These are phyloP conservation scores for Silene coronaria DNA, from an alignment of 179 eudicot genomes.

Conservation along the genomic window DNA sequence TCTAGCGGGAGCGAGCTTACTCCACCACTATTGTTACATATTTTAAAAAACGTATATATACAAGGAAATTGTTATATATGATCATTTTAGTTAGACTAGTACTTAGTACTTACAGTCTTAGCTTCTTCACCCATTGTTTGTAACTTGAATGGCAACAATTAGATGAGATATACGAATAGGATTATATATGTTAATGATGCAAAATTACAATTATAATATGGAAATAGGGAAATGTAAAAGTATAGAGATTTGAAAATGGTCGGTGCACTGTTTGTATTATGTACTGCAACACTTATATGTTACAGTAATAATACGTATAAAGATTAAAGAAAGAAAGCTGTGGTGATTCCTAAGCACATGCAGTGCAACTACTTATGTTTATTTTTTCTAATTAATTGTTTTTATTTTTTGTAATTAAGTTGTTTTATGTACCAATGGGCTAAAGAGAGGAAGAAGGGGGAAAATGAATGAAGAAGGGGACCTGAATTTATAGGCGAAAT, in stretches of 20 bases:
- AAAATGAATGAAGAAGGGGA: conserved; percentile 26
- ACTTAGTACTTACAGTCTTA: conserved; percentile 48
- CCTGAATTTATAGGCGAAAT: conserved; percentile 32
- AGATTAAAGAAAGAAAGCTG: conserved; percentile 28
- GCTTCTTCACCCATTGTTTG: conserved; percentile 72
- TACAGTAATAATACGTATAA: neutral
- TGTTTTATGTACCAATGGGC: neutral
- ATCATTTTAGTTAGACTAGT: neutral
- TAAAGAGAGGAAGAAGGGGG: conserved; percentile 25
- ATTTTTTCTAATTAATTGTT: neutral
- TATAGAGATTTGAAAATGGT: conserved; percentile 32
- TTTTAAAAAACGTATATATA: no score
- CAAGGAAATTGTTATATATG: neutral
- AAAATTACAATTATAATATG: neutral
- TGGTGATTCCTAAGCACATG: conserved; percentile 65
- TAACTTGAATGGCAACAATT: neutral
- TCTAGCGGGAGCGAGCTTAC: no score
- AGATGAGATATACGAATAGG: neutral
- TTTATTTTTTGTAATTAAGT: neutral
- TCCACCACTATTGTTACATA: no score
- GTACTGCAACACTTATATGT: conserved; percentile 12
- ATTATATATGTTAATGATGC: neutral
- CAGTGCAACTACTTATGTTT: conserved; percentile 36
- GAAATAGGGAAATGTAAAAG: conserved; percentile 13
- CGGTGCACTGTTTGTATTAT: conserved; percentile 34